phyloP scores from a whole-genome alignment of 495 filamentous ascomycete genomes.

The Penicillium riverlandense region DNA sequence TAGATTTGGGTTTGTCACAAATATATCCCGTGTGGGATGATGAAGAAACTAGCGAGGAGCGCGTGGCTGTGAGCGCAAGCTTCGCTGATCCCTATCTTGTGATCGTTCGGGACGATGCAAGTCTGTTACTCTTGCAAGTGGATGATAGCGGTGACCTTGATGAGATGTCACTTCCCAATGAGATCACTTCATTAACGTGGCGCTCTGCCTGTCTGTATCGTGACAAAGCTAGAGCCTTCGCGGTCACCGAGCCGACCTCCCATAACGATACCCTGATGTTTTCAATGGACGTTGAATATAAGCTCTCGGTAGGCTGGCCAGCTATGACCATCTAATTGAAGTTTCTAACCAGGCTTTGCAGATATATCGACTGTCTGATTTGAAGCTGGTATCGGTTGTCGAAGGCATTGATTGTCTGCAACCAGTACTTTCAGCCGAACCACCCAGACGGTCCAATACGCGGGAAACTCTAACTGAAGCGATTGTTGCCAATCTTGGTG shows the following conservation, averaged over 20 bases:
- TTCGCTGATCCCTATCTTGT: conserved; percentile 85
- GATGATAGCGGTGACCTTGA: conserved; percentile 80
- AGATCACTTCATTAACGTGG: conserved; percentile 58
- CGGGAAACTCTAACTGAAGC: conserved; percentile 70
- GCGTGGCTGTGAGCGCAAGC: conserved; percentile 69
- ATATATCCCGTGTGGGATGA: conserved; percentile 89
- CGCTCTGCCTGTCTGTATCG: conserved; percentile 71
- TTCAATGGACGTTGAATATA: conserved; percentile 60
- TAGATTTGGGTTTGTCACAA: conserved; percentile 77
- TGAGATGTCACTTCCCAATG: conserved; percentile 58
- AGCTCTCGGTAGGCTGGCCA: conserved; percentile 57
- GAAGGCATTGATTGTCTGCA: conserved; percentile 73
- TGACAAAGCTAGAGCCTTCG: conserved; percentile 54
- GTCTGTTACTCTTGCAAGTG: conserved; percentile 64
- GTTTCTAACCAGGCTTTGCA: conserved; percentile 6
- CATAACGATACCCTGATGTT: conserved; percentile 58
- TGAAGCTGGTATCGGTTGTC: conserved; percentile 25
- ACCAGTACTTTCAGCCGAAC: conserved; percentile 65
- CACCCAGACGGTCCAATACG: conserved; percentile 58
- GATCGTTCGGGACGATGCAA: conserved; percentile 74
- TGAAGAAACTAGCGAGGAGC: conserved; percentile 74
- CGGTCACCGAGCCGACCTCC: conserved; percentile 30
- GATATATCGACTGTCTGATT: conserved; percentile 37
- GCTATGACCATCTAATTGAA: background rate
- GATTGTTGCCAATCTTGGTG: conserved; percentile 76